phyloP scores from a whole-genome alignment of 2,329 filamentous ascomycete species.

The Epichloe gansuensis region DNA sequence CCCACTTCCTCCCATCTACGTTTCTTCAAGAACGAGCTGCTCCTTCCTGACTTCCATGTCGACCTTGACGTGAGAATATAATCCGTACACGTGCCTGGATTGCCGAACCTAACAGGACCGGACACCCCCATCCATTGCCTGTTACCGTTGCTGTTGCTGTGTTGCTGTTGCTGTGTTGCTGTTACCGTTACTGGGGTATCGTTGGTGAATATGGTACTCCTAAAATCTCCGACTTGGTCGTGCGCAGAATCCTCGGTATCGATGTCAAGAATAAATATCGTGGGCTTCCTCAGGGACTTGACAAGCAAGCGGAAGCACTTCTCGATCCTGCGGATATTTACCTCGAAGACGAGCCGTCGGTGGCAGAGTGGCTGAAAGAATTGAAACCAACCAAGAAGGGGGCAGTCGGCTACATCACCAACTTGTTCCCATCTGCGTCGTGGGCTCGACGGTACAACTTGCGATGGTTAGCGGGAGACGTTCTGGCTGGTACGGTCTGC shows the following conservation, averaged over 20 bases:
- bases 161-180: too few relatives aligned
- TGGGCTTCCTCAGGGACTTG: slow-evolving; percentile 15
- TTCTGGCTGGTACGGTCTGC: slow-evolving; percentile 50
- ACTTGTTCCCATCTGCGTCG: slow-evolving; percentile 50
- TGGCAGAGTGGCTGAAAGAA: slow-evolving; percentile 47
- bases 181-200: too few relatives aligned
- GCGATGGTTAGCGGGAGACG: slow-evolving; percentile 60
- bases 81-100: background rate
- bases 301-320: slow-evolving; percentile 13
- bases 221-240: slow-evolving; percentile 11
- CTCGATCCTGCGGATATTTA: slow-evolving; percentile 19
- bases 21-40: background rate
- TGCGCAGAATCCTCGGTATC: slow-evolving; percentile 19
- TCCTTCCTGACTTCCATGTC: background rate
- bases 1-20: background rate
- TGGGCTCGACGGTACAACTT: slow-evolving; percentile 63
- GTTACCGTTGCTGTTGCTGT: too few relatives aligned
- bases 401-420: slow-evolving; percentile 35
- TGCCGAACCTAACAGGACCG: background rate
- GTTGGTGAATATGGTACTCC: background rate
- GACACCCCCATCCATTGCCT: background rate
- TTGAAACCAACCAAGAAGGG: slow-evolving; percentile 37
- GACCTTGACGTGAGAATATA: background rate
- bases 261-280: slow-evolving; percentile 18
- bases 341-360: slow-evolving; percentile 56